A percentile compares a stretch with the other conserved stretches of the same genome.
These are phyloP conservation scores for Garcia nutans DNA, from an alignment of 345 rosid genomes.

Conservation along the genomic window DNA sequence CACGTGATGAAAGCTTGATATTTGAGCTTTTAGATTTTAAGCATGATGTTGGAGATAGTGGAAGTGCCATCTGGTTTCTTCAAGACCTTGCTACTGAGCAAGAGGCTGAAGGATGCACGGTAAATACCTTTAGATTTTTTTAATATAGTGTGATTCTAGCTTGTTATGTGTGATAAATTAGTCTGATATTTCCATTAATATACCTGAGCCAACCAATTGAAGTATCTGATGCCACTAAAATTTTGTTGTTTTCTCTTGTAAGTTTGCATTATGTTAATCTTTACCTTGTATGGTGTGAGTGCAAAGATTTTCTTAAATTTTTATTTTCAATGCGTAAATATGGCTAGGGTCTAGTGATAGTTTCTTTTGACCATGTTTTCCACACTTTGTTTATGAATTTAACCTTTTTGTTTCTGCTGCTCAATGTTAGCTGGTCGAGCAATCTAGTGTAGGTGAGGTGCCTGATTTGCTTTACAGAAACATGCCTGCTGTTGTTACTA, in stretches of 20 bases:
- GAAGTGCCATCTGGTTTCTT: slow-evolving; percentile 76
- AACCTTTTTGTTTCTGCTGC: not conserved
- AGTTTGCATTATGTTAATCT: not conserved
- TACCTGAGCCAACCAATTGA: not conserved
- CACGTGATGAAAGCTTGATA: slow-evolving; percentile 82
- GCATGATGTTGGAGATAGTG: slow-evolving; percentile 54
- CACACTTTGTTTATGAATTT: not conserved
- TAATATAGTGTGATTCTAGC: not conserved
- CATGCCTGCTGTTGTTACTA: slow-evolving; percentile 45
- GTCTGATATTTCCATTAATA: not conserved
- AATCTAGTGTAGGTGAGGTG: slow-evolving; percentile 54
- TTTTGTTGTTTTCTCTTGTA: not conserved
- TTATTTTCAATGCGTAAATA: not conserved
- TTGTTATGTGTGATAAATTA: not conserved
- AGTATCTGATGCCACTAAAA: not conserved
- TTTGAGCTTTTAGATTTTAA: slow-evolving; percentile 77
- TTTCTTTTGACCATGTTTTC: not conserved
- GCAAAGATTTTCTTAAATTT: not conserved
- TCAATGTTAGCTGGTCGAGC: slow-evolving; percentile 59
- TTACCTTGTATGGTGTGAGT: not conserved
- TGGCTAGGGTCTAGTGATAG: not conserved
- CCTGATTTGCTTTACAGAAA: slow-evolving; percentile 50
- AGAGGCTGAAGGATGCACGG: slow-evolving; percentile 67
- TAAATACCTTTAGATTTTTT: slow-evolving; percentile 19
- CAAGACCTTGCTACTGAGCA: slow-evolving; percentile 68